Evolutionary conservation across 23 red algal genomes (phyloP).

Genomic region (Gracilaria vermiculophylla): DNA sequence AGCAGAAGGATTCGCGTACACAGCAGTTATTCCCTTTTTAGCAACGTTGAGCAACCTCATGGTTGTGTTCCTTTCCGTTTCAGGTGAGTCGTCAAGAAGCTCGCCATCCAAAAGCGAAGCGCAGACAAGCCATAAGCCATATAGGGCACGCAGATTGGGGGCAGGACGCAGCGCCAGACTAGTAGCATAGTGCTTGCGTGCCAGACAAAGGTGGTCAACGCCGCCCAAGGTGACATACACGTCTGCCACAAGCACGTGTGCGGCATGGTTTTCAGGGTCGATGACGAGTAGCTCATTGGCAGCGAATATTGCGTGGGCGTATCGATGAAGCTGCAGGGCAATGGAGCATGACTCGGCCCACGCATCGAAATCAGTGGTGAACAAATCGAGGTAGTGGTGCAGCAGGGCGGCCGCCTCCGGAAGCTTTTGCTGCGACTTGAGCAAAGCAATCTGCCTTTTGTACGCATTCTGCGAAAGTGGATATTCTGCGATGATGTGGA

Average conservation of each 20-base stretch:
- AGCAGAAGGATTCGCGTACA: not conserved
- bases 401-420: conserved; percentile 50
- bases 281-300: conserved; percentile 48
- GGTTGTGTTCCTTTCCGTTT: not conserved
- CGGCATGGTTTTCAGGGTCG: conserved; percentile 11
- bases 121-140: conserved; percentile 62
- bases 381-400: conserved; percentile 37
- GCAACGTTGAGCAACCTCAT: not conserved
- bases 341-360: conserved; percentile 55
- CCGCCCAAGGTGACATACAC: conserved; percentile 38
- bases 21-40: conserved; percentile 17
- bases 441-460: conserved; percentile 60
- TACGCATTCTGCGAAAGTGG: conserved; percentile 18
- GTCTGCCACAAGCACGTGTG: conserved; percentile 42
- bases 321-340: conserved; percentile 11
- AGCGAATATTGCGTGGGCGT: conserved; percentile 60
- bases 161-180: conserved; percentile 7
- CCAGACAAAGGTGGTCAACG: conserved; percentile 4
- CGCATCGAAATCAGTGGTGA: conserved; percentile 26
- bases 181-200: conserved; percentile 36
- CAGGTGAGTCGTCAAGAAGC: not conserved
- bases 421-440: conserved; percentile 39
- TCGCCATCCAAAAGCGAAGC: not conserved
- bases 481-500: conserved; percentile 8
- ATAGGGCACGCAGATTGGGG: conserved; percentile 40